phyloP scores from a whole-genome alignment of 2,329 filamentous ascomycete species.

The Calonectria pauciramosa region DNA sequence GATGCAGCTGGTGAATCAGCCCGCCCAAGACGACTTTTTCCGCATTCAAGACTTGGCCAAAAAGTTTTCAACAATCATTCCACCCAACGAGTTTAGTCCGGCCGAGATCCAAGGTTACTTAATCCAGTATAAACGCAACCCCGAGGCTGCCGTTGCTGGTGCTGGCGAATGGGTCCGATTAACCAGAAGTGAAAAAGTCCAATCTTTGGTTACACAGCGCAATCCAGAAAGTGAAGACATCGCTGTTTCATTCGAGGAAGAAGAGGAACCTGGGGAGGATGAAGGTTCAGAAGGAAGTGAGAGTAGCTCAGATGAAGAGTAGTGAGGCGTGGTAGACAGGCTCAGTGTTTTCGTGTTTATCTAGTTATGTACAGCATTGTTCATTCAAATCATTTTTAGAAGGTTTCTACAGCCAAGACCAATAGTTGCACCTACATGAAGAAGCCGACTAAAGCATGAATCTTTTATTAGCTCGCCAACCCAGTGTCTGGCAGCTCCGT shows the following conservation, averaged over 20 bases:
- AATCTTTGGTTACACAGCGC: background rate
- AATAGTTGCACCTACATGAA: too few relatives aligned
- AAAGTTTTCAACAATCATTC: slow-evolving; percentile 59
- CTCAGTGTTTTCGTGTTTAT: too few relatives aligned
- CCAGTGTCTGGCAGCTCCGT: too few relatives aligned
- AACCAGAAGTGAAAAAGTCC: background rate
- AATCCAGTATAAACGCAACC: background rate
- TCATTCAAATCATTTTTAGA: too few relatives aligned
- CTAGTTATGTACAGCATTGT: too few relatives aligned
- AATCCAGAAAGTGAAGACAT: background rate
- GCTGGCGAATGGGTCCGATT: background rate
- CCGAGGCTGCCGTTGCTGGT: background rate
- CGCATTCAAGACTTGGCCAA: background rate
- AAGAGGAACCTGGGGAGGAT: background rate
- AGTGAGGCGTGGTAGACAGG: too few relatives aligned
- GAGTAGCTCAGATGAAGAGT: background rate
- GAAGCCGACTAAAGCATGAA: too few relatives aligned
- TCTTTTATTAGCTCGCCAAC: too few relatives aligned
- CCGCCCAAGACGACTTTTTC: slow-evolving; percentile 6
- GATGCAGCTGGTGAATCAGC: too few relatives aligned
- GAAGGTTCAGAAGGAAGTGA: background rate
- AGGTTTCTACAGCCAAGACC: too few relatives aligned
- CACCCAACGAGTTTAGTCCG: slow-evolving; percentile 62
- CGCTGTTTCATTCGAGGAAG: background rate
- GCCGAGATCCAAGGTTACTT: slow-evolving; percentile 57